Evolutionary conservation across 2,329 filamentous ascomycete species (phyloP).

Genomic region (Macroventuria anomochaeta): DNA sequence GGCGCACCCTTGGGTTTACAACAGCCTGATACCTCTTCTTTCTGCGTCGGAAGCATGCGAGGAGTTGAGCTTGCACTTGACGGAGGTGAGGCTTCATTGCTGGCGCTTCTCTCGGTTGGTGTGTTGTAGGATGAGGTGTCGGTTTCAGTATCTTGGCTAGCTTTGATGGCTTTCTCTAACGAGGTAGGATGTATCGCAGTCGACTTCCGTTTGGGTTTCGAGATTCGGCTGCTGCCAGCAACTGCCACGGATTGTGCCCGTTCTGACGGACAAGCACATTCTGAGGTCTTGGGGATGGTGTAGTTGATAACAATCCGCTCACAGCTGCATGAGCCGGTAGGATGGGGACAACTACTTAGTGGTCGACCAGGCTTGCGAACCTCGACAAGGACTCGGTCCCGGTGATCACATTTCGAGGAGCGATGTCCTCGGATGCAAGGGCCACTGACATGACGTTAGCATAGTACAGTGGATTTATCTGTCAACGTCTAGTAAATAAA

Average conservation of each 20-base stretch:
- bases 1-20: slow-evolving; percentile 39
- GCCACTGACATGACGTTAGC: slow-evolving; percentile 58
- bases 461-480: background rate
- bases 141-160: slow-evolving; percentile 39
- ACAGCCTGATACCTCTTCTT: slow-evolving; percentile 38
- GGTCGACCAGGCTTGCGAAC: slow-evolving; percentile 76
- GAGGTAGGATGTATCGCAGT: slow-evolving; percentile 36
- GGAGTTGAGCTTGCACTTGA: slow-evolving; percentile 50
- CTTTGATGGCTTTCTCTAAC: slow-evolving; percentile 46
- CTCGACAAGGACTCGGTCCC: slow-evolving; percentile 71
- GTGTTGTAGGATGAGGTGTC: slow-evolving; percentile 43
- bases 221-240: slow-evolving; percentile 38
- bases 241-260: slow-evolving; percentile 31
- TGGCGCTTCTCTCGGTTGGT: slow-evolving; percentile 43
- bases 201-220: slow-evolving; percentile 43
- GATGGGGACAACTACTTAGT: slow-evolving; percentile 72
- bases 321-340: slow-evolving; percentile 67
- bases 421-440: slow-evolving; percentile 78
- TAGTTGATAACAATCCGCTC: slow-evolving; percentile 64
- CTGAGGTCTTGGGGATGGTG: slow-evolving; percentile 51
- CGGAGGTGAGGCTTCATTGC: slow-evolving; percentile 41
- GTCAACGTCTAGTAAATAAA: background rate
- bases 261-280: slow-evolving; percentile 48
- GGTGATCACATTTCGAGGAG: slow-evolving; percentile 76
- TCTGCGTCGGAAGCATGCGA: slow-evolving; percentile 37